Evolutionary conservation across 352 stramenopile genomes (phyloP).

Genomic region (Globisporangium sylvaticum): DNA sequence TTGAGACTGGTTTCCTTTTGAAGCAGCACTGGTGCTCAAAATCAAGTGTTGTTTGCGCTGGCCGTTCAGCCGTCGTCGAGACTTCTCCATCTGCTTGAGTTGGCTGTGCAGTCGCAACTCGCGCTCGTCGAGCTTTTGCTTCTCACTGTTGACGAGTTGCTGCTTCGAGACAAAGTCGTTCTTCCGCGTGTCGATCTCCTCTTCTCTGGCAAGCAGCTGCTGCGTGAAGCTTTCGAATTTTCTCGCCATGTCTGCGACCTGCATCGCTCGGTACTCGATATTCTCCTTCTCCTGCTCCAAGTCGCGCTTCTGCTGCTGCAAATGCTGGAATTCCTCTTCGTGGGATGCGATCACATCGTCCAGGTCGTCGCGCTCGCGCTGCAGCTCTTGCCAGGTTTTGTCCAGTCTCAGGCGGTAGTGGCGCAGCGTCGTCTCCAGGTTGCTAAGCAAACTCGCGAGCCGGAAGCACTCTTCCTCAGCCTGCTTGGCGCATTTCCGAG

Average conservation of each 20-base stretch:
- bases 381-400: conserved; percentile 31
- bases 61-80: conserved; percentile 37
- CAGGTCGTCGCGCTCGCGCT: conserved; percentile 34
- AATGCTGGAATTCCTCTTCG: conserved; percentile 39
- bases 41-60: conserved; percentile 41
- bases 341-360: conserved; percentile 39
- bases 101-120: conserved; percentile 46
- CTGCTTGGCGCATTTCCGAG: conserved; percentile 43
- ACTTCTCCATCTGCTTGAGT: conserved; percentile 50
- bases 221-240: conserved; percentile 20
- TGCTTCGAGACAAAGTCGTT: conserved; percentile 24
- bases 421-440: conserved; percentile 49
- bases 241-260: conserved; percentile 21
- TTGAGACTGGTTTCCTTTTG: background rate
- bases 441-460: conserved; percentile 41
- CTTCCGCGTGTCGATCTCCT: conserved; percentile 21
- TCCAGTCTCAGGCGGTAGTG: conserved; percentile 34
- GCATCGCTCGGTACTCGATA: conserved; percentile 16
- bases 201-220: conserved; percentile 17
- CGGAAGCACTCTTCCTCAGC: conserved; percentile 61
- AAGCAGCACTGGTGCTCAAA: background rate
- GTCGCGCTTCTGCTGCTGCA: conserved; percentile 25
- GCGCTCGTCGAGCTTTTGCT: conserved; percentile 42
- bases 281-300: conserved; percentile 29
- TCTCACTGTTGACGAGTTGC: conserved; percentile 34